Percentiles rank a stretch among this genome's conserved stretches.
Evolutionary conservation across 805 yeast species (phyloP).

Genomic region (Alloascoidea africana): DNA sequence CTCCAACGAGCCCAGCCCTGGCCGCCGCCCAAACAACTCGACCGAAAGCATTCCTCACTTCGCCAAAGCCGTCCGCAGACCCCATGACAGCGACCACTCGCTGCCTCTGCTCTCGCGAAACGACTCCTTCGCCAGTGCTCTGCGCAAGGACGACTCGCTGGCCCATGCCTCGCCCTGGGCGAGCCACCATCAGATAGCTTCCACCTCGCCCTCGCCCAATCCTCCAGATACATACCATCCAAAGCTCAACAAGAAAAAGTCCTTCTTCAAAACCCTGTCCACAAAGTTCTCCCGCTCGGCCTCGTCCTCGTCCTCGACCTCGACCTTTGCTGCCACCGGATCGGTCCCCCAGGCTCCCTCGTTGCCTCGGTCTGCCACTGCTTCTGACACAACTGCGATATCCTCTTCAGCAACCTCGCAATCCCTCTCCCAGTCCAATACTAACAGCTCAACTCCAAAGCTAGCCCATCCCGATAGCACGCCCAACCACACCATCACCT

Average conservation of each 20-base stretch:
- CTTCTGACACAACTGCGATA: neutral
- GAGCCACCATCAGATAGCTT: too few species aligned
- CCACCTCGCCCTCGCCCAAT: too few species aligned
- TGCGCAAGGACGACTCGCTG: too few species aligned
- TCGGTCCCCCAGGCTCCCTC: constrained; percentile 1
- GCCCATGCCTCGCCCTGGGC: too few species aligned
- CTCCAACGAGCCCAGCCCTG: too few species aligned
- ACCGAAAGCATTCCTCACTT: too few species aligned
- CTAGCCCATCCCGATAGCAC: neutral
- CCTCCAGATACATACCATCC: too few species aligned
- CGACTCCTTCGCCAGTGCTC: too few species aligned
- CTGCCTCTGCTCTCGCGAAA: too few species aligned
- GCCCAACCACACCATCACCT: neutral
- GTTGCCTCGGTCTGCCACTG: neutral
- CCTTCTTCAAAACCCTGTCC: constrained; percentile 1
- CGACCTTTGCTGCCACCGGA: neutral
- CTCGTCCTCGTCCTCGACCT: constrained; percentile 1
- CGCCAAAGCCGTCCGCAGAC: too few species aligned
- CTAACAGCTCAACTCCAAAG: neutral
- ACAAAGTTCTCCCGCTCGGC: neutral
- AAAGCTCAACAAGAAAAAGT: constrained; percentile 1
- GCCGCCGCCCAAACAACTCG: too few species aligned
- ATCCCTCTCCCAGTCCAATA: neutral
- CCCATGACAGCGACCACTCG: too few species aligned
- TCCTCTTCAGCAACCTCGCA: neutral